A percentile compares a stretch with the other conserved stretches of the same genome.
Evolutionary conservation across 2,329 filamentous ascomycete genomes (phyloP).

Genomic region (Diaporthe vaccinii): DNA sequence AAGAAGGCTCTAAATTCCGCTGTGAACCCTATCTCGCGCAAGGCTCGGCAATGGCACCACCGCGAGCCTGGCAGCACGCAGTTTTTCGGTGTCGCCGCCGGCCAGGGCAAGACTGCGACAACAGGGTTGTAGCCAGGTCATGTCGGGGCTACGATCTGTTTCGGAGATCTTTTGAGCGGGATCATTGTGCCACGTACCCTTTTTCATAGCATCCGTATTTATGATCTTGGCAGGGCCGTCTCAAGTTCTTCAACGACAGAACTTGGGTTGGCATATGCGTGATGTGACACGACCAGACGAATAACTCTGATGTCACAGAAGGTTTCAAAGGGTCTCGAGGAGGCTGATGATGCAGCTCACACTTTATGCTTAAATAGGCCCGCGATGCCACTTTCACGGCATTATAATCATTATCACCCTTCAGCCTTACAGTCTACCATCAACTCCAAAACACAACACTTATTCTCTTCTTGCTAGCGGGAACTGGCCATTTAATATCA

Average conservation of each 20-base stretch:
- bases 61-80: not conserved
- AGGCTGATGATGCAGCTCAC: not conserved
- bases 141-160: not conserved
- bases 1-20: not conserved
- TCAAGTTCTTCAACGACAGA: not conserved
- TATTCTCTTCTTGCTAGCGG: not conserved
- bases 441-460: too few species aligned
- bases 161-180: not conserved
- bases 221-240: slow-evolving; percentile 18
- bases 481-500: slow-evolving; percentile 3
- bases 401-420: not conserved
- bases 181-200: not conserved
- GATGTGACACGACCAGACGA: slow-evolving; percentile 7
- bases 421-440: not conserved
- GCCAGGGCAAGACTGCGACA: not conserved
- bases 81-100: too few species aligned
- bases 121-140: not conserved
- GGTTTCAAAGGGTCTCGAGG: not conserved
- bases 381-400: not conserved
- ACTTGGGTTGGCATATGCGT: slow-evolving; percentile 18
- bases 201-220: not conserved
- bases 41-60: not conserved
- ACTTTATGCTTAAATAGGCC: not conserved
- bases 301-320: not conserved
- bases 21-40: not conserved